A percentile compares a stretch with the other conserved stretches of the same genome.
phyloP scores from a whole-genome alignment of 495 filamentous ascomycete genomes.

The Talaromyces liani region DNA sequence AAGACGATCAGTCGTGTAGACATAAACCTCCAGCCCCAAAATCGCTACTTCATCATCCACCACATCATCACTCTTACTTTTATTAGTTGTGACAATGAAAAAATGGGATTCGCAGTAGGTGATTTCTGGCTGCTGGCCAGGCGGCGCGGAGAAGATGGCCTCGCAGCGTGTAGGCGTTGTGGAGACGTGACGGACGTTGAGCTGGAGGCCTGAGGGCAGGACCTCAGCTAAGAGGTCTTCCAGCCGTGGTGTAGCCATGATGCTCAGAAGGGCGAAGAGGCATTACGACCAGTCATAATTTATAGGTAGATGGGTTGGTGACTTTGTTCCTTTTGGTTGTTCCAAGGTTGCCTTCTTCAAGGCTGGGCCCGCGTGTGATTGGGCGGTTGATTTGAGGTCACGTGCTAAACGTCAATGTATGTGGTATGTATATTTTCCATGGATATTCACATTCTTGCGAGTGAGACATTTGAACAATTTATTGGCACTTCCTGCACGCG shows the following conservation, averaged over 20 bases:
- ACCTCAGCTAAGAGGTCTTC: slow-evolving; percentile 52
- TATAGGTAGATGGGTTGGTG: no score
- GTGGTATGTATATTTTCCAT: background rate
- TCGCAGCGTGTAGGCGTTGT: slow-evolving; percentile 67
- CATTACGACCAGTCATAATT: background rate
- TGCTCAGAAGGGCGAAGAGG: background rate
- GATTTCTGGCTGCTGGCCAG: slow-evolving; percentile 55
- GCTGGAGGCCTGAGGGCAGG: slow-evolving; percentile 60
- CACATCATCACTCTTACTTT: slow-evolving; percentile 11
- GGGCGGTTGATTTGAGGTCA: background rate
- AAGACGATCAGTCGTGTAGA: slow-evolving; percentile 66
- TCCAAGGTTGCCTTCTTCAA: background rate
- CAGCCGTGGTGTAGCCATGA: slow-evolving; percentile 13
- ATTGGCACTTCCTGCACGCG: no score
- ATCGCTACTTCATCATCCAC: slow-evolving; percentile 40
- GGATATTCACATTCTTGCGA: no score
- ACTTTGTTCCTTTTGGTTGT: background rate
- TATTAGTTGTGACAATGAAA: slow-evolving; percentile 59
- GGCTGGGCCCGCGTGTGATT: background rate
- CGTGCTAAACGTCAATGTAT: background rate
- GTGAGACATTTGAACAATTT: no score
- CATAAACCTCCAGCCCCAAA: slow-evolving; percentile 58
- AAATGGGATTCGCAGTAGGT: slow-evolving; percentile 91
- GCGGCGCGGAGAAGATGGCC: slow-evolving; percentile 73
- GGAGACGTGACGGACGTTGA: slow-evolving; percentile 80